Base-by-base conservation (phyloP, 164 flowering plant species). In the Macadamia tetraphylla region DNA sequence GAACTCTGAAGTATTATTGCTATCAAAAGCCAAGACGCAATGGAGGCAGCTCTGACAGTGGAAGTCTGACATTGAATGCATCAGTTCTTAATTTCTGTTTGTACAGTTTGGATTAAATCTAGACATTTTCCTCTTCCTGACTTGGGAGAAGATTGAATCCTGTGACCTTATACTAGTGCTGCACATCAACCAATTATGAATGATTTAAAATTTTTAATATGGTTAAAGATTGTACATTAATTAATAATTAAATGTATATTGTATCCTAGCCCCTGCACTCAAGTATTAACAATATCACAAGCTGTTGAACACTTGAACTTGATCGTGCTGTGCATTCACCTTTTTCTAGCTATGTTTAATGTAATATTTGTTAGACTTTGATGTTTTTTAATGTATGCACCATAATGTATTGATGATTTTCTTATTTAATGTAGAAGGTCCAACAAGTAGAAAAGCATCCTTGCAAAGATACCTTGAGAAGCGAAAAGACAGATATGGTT, bases 391-490 rank as follows among this genome's bases (percentile, higher is more conserved):
- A 49, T 17, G 0, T 3, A 53, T 14, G 13, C 57, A 14, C 32
- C n/a, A 14, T 15, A 23, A 32, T 42, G 18, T 63, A 17, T 52
- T 60, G 29, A 32, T 51, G 9, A 32, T 29, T 63, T 58, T 57
- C 15, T 3, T 40, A 52, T 75, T 58, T 76, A 77, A 75, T 81
- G 74, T 69, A 67, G 97, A 87, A 53, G 87, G 88, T 29, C 86
- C 79, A 29, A 73, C 76, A 11, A 82, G 74, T 80, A 81, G 94
- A 80, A 81, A 91, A 77, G 83, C 83, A 49, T 87, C 86, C 14
- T 67, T 91, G 65, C 88, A 86, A 66, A 82, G 89, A 75, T 91
- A 87, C 74, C 85, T 81, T 8, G 92, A 91, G 73, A 91, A 91
- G 85, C 80, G 85, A 68, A 91, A 85, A 71, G 97, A 90, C 81